A percentile compares a stretch with the other conserved stretches of the same genome.
These are phyloP conservation scores for Neospermospora avenae DNA, from an alignment of 2,329 filamentous ascomycete species.

Conservation along the genomic window DNA sequence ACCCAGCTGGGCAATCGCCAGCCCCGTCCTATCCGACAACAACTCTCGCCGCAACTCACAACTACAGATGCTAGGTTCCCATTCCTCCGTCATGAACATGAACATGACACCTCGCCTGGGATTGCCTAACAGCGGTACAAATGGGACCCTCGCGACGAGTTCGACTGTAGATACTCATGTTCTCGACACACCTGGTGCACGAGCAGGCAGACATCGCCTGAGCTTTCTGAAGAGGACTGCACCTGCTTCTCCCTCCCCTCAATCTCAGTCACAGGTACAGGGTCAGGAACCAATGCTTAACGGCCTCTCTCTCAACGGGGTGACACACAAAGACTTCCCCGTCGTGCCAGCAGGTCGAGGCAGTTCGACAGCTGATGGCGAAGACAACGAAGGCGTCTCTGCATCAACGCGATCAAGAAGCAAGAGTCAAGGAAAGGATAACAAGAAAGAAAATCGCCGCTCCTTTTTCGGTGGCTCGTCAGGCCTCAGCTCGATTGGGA, in stretches of 20 bases:
- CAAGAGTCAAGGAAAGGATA: constrained; percentile 18
- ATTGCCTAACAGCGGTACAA: constrained; percentile 20
- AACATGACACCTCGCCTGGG: constrained; percentile 10
- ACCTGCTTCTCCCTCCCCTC: not conserved
- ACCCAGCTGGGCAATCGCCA: constrained; percentile 35
- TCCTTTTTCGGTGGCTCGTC: constrained; percentile 19
- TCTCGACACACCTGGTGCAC: constrained; percentile 22
- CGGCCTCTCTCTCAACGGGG: constrained; percentile 1
- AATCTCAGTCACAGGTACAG: not conserved
- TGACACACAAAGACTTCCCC: not conserved
- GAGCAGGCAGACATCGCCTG: constrained; percentile 17
- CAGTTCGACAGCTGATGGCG: not conserved
- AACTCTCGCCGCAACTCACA: constrained; percentile 5
- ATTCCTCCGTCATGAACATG: too few relatives aligned
- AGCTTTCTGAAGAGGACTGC: constrained; percentile 20
- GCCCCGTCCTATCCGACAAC: constrained; percentile 16
- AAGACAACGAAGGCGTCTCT: not conserved
- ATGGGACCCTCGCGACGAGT: constrained; percentile 25
- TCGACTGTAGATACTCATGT: constrained; percentile 22
- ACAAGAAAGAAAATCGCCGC: constrained; percentile 24
- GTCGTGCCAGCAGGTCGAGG: not conserved
- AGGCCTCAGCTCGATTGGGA: constrained; percentile 5
- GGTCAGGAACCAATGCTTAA: constrained; percentile 5
- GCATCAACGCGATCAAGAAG: not conserved
- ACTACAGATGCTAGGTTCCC: too few relatives aligned